These are phyloP conservation scores for Rhipidocladum racemiflorum DNA, from an alignment of 176 grass and related monocot genomes.

Conservation along the genomic window DNA sequence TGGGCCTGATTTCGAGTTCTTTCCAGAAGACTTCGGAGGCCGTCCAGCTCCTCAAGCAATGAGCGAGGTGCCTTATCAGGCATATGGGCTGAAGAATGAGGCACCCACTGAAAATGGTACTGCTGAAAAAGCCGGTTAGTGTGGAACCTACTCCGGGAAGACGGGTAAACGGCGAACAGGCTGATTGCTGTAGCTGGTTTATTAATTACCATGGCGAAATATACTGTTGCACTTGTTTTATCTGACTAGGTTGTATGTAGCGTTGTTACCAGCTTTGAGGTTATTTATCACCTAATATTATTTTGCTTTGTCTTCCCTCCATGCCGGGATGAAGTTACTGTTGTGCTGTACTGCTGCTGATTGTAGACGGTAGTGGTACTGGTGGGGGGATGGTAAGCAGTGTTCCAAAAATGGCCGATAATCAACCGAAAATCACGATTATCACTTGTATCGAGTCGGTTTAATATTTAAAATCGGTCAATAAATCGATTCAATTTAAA, in stretches of 20 bases:
- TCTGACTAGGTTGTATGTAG: background rate
- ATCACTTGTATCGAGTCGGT: no score
- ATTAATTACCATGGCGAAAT: background rate
- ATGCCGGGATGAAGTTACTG: background rate
- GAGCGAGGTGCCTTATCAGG: constrained; percentile 62
- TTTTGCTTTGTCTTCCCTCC: background rate
- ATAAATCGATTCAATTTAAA: no score
- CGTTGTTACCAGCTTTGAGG: background rate
- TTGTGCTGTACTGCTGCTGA: no score
- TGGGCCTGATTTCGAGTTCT: constrained; percentile 68
- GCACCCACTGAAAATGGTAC: constrained; percentile 62
- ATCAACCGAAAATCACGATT: no score
- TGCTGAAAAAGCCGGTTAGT: constrained; percentile 53
- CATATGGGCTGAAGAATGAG: constrained; percentile 52
- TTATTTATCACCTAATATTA: no score
- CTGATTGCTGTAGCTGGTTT: background rate
- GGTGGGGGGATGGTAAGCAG: no score
- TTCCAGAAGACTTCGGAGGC: constrained; percentile 67
- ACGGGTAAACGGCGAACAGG: background rate
- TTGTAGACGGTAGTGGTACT: no score
- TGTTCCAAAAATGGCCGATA: no score
- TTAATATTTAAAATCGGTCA: no score
- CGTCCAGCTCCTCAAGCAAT: constrained; percentile 58
- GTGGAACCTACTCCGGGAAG: background rate
- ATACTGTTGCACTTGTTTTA: background rate